phyloP scores from a whole-genome alignment of 306 rosid species.

The Malus orientalis region DNA sequence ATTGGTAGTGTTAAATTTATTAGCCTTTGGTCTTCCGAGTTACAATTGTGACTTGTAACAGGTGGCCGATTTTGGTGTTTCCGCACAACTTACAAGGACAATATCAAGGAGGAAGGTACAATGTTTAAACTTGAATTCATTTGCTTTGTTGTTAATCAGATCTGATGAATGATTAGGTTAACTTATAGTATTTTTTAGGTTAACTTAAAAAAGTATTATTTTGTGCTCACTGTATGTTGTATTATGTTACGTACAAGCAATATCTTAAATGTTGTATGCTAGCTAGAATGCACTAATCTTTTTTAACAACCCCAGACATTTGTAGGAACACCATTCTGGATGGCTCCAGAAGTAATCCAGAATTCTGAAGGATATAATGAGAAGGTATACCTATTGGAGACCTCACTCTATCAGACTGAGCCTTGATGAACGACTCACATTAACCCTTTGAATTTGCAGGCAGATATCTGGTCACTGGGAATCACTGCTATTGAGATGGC shows the following conservation, averaged over 20 bases:
- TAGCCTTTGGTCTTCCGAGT: constrained; percentile 18
- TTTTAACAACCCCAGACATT: constrained; percentile 71
- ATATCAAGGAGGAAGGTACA: constrained; percentile 96
- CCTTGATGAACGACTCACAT: constrained; percentile 17
- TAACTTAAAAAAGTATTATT: neutral
- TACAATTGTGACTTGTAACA: constrained; percentile 33
- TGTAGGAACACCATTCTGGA: constrained; percentile 99
- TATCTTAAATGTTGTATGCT: neutral
- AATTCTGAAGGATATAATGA: constrained; percentile 93
- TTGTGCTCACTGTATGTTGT: neutral
- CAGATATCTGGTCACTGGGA: constrained; percentile 98
- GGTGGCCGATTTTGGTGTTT: constrained; percentile 99
- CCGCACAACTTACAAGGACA: constrained; percentile 96
- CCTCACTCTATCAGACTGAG: constrained; percentile 1
- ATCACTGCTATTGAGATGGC: constrained; percentile 99
- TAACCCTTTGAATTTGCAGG: constrained; percentile 51
- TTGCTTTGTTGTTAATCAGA: constrained; percentile 4
- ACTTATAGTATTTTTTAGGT: neutral
- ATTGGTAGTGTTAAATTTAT: constrained; percentile 18
- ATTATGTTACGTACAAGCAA: neutral
- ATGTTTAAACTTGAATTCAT: constrained; percentile 6
- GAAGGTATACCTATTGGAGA: constrained; percentile 51
- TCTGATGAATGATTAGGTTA: neutral
- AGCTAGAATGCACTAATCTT: constrained; percentile 38
- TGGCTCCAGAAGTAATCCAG: constrained; percentile 99